Base-by-base conservation (phyloP, 2,329 filamentous ascomycete species). In the Scortechinia acanthostroma region DNA sequence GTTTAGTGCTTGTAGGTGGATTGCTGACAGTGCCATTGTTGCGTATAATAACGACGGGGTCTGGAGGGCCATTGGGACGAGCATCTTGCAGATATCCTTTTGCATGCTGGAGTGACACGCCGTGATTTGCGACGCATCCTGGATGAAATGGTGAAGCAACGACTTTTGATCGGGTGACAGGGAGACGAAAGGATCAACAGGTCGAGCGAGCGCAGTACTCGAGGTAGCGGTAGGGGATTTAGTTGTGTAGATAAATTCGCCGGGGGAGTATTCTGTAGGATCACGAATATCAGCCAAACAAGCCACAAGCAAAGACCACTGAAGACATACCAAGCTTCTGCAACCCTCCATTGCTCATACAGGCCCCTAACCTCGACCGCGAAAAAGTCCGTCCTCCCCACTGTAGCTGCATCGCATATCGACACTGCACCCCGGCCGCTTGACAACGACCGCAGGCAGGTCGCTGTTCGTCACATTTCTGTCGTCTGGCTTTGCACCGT, bases 31-130 rank as follows among this genome's bases (percentile, higher is more conserved):
- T 1, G 65, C 64, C 45, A 64, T 61, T 17, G 64, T 69, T 17
- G 64, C 65, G 48, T 67, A 64, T 20, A 68, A 55, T 43, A 69
- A 53, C 1, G 64, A 64, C 2, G 62, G 65, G 6, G 59, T 67
- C 44, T 66, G 61, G 2, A 66, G 53, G 19, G 63, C 65, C 63
- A 68, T 67, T 2, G 65, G 64, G n/a, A 69, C 53, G 14, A 68
- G 57, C 58, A 66, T 60, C 17, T 58, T 55, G 50, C 64, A 68
- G 43, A 68, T 63, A 44, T 66, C 61, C 33, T 56, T 55, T 42
- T 65, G 64, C 58, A 67, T 64, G 30, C 60, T 57, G 1, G 57
- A 53, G 47, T 66, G 62, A 21, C 62, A 65, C 4, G 63, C 61
- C 1, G 64, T 66, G 30, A 66, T 61, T 44, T 60, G 58, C 3